Conservation (phyloP, 441 rosid genomes). For the Erodium trifolium region DNA sequence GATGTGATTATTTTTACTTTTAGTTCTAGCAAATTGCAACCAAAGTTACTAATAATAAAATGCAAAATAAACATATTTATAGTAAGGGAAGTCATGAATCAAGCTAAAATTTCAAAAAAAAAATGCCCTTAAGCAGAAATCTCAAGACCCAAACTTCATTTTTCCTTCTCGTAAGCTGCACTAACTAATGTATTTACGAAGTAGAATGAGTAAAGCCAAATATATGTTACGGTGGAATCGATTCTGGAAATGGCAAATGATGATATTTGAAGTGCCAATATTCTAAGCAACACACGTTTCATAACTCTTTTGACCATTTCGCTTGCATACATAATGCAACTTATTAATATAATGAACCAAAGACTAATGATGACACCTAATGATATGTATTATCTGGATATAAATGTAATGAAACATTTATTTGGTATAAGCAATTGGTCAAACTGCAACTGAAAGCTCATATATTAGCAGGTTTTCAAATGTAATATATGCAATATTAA, state of each 20-base stretch:
- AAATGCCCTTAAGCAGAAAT: not conserved
- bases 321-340: not conserved
- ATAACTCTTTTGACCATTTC: not conserved
- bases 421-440: not conserved
- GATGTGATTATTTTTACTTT: too few relatives aligned
- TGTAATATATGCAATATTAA: conserved; percentile 12
- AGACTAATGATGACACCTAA: not conserved
- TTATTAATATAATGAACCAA: not conserved
- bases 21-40: too few relatives aligned
- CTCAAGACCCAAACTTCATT: not conserved
- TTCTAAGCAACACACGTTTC: not conserved
- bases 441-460: not conserved
- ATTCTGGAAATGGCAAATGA: too few relatives aligned
- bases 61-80: not conserved
- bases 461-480: conserved; percentile 6
- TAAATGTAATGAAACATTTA: not conserved
- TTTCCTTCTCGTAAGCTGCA: not conserved
- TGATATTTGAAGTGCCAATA: not conserved
- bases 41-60: not conserved
- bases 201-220: too few relatives aligned
- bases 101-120: not conserved
- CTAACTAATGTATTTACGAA: not conserved
- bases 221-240: too few relatives aligned
- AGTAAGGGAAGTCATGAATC: not conserved
- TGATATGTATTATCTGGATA: not conserved